Base-by-base conservation (phyloP, 1,139 yeast genomes). In the Suhomyces bribrorum region DNA sequence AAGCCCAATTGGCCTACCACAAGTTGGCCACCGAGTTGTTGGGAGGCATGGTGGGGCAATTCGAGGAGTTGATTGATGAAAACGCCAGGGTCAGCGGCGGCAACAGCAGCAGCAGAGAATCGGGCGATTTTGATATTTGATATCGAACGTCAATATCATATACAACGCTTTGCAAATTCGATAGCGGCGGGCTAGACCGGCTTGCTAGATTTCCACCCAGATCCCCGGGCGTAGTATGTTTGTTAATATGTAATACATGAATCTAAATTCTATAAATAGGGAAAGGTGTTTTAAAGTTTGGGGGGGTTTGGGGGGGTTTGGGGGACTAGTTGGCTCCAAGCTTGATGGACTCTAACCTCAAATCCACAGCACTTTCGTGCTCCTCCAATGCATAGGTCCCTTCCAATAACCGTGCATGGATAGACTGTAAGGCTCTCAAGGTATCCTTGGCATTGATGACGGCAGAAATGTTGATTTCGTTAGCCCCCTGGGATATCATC, bases 401-500 rank as follows among this genome's bases (percentile, higher is more conserved):
- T 54, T 83, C 84, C 48, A 92, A 67, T 45, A 92, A 66, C 44
- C 79, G 81, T 36, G 85, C 86, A 58, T 92, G 98, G 44, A 92
- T 81, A 4, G 92, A 84, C 56, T 82, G 81, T 48, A 92, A 74
- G 2, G 97, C 97, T 59, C 87, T 83, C 33, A 88, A 69, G 9
- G 95, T 83, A 56, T 92, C 95, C 43, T 70, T 69, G 50, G 86
- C 89, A 49, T 85, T 87, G 44, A 92, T 88, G 40, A 92, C 98
- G 45, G 97, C 95, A 27, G 96, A 86, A 40, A 92, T 92, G 62
- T 92, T 92, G 54, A 92, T 92, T 65, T 92, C 98, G 57, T 92
- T 90, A 24, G 98, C 97, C 50, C 98, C 98, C 72, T 92, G 98
- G 40, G 90, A 81, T 57, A 92, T 92, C 98, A 92, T 92, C 63